Base-by-base conservation (phyloP, 345 rosid genomes). In the Populus alba region DNA sequence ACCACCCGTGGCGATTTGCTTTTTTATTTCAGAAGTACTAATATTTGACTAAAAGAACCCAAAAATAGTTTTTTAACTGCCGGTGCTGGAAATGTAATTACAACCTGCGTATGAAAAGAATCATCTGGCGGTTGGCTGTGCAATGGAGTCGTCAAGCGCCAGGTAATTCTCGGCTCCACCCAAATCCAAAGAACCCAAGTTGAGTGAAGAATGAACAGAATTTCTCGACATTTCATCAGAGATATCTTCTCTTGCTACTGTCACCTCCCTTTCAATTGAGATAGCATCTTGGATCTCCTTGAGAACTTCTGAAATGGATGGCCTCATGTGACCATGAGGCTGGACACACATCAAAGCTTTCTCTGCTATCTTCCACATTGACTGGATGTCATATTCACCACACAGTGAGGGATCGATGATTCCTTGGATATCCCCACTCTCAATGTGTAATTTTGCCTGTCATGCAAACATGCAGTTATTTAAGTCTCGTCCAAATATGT, bases 281-380 rank as follows among this genome's bases (percentile, higher is more conserved):
- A 97, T 86, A 6, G 99, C 97, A 38, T 97, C 99, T 88, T 92
- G 97, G 66, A 97, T 85, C 85, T 97, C 99, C 81, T 97, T 97
- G 66, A 92, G 93, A 76, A 94, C 98, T 62, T 94, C 97, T 0
- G 99, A 94, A 55, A 97, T 94, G 0, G 97, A 90, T 2, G 99
- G 98, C 81, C 99, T 90, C 97, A 91, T 85, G 85, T 90, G 85
- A 37, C 99, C 98, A 37, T 94, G 98, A 15, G 99, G 94, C 79
- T 83, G 91, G 71, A 97, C 98, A 8, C 99, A 97, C 86, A 91
- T 83, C 80, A 94, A 72, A 5, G 99, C 99, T 75, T 90, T 94
- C 90, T 97, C 99, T 0, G 98, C 99, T 22, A 97, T 92, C 86
- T 97, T 97, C 99, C 99, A 97, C 96, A 97, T 92, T 1, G 99